phyloP scores from a whole-genome alignment of 441 rosid genomes.

The Metrosideros polymorpha region DNA sequence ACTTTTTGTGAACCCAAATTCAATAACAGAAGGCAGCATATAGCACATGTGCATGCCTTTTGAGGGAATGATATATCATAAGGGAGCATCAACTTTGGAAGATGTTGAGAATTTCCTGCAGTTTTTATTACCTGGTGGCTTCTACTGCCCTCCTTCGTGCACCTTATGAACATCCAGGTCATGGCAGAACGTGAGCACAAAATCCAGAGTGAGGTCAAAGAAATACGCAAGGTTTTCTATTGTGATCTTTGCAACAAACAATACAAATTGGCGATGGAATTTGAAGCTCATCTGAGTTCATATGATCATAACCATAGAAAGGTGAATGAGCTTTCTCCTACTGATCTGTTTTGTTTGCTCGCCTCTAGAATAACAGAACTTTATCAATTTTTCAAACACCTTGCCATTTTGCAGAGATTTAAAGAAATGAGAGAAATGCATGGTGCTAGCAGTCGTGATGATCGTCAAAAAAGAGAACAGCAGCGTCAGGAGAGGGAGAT shows the following conservation, averaged over 20 bases:
- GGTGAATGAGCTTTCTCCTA: constrained; percentile 22
- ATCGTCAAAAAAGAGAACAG: constrained; percentile 73
- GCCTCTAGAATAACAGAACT: background rate
- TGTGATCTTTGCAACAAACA: constrained; percentile 97
- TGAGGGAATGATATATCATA: constrained; percentile 64
- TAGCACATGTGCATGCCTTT: constrained; percentile 54
- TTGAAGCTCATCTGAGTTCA: constrained; percentile 91
- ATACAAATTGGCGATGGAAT: constrained; percentile 91
- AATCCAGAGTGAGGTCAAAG: constrained; percentile 91
- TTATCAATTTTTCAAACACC: background rate
- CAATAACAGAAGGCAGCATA: constrained; percentile 78
- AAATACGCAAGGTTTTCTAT: constrained; percentile 75
- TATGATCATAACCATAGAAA: constrained; percentile 97
- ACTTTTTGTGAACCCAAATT: constrained; percentile 38
- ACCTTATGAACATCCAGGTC: constrained; percentile 99
- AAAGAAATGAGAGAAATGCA: constrained; percentile 97
- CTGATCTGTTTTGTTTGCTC: background rate
- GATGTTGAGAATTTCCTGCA: constrained; percentile 79
- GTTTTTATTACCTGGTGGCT: constrained; percentile 99
- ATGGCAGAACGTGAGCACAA: constrained; percentile 97
- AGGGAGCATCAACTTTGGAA: constrained; percentile 66
- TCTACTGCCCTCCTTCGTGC: constrained; percentile 99
- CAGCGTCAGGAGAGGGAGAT: constrained; percentile 89
- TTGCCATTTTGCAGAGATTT: constrained; percentile 51
- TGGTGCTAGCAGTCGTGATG: constrained; percentile 77